These are phyloP conservation scores for Vicia faba DNA, from an alignment of 306 rosid species.

Conservation along the genomic window DNA sequence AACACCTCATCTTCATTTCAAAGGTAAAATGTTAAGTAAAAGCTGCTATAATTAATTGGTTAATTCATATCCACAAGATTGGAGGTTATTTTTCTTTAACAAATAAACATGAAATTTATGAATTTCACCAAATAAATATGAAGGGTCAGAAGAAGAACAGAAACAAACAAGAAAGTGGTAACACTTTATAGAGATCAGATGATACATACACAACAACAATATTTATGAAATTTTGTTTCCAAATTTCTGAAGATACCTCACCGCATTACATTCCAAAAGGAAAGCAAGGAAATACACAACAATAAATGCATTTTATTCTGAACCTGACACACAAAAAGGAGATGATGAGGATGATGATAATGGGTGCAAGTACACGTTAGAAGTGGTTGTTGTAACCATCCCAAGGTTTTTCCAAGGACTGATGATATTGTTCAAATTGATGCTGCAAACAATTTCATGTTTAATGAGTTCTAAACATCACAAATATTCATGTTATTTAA, in stretches of 20 bases:
- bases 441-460: constrained; percentile 49
- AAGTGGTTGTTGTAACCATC: constrained; percentile 55
- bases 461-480: background rate
- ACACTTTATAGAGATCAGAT: constrained; percentile 28
- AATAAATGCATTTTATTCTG: constrained; percentile 40
- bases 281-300: constrained; percentile 48
- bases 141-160: constrained; percentile 18
- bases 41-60: background rate
- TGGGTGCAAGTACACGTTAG: constrained; percentile 41
- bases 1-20: background rate
- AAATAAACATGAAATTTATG: too few relatives aligned
- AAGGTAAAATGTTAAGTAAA: background rate
- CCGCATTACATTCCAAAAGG: constrained; percentile 51
- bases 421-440: constrained; percentile 60
- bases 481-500: background rate
- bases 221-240: constrained; percentile 39
- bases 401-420: constrained; percentile 57
- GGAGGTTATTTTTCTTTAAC: background rate
- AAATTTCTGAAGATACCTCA: constrained; percentile 45
- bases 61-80: background rate
- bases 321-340: constrained; percentile 35
- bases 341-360: background rate
- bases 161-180: constrained; percentile 32
- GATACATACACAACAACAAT: constrained; percentile 39
- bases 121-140: too few relatives aligned